Conservation (phyloP, 257 asterid genomes). For the Scutellaria barbata region DNA sequence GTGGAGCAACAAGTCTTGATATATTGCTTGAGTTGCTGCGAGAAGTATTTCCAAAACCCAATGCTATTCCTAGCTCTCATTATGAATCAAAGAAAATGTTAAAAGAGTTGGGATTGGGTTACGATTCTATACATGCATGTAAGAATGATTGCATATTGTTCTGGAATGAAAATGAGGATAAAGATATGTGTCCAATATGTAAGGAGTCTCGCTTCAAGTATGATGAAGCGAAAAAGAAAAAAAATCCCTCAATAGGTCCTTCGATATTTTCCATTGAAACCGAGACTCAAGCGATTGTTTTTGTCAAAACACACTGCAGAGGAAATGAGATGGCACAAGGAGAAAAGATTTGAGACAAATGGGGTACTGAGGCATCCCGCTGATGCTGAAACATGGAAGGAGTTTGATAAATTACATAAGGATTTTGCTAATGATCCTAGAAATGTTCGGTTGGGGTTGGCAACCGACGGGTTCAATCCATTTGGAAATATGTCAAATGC, state of each 20-base stretch:
- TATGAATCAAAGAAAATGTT: neutral
- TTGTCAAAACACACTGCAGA: neutral
- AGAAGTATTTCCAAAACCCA: neutral
- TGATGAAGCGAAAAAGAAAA: neutral
- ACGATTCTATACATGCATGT: neutral
- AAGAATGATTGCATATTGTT: neutral
- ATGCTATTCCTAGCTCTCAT: neutral
- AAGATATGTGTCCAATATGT: neutral
- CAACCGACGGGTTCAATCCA: neutral
- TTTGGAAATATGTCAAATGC: neutral
- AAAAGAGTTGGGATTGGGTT: too few species aligned
- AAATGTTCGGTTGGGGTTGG: neutral
- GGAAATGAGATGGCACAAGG: slow-evolving; percentile 20
- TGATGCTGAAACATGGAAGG: too few species aligned
- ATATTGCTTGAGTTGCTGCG: neutral
- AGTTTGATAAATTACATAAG: neutral
- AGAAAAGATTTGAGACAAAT: too few species aligned
- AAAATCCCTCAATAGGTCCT: neutral
- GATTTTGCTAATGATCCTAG: neutral
- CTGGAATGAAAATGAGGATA: neutral
- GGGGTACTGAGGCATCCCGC: too few species aligned
- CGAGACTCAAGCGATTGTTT: neutral
- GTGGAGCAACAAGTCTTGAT: too few species aligned
- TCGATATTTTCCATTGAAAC: neutral
- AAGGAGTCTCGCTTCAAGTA: neutral